Conservation (phyloP, 164 flowering plant genomes). For the Vitis labrusca region DNA sequence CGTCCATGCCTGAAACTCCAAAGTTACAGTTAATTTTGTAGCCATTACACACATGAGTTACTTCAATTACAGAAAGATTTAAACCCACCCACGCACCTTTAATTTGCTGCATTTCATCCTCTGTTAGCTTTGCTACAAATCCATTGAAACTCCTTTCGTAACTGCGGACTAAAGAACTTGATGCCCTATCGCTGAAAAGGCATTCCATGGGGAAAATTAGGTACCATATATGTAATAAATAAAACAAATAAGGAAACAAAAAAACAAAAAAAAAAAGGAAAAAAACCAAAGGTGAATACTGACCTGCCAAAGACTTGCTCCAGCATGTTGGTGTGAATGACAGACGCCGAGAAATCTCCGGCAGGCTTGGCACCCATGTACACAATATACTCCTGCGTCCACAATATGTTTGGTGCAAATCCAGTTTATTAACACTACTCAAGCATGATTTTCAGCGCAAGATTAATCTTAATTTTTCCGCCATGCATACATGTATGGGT, state of each 20-base stretch:
- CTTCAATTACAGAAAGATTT: not conserved
- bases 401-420: no score
- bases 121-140: conserved; percentile 42
- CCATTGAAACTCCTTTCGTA: conserved; percentile 60
- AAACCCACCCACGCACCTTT: conserved; percentile 13
- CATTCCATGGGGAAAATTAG: not conserved
- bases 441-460: no score
- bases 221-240: no score
- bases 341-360: conserved; percentile 2
- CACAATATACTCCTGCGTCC: conserved; percentile 26
- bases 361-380: conserved; percentile 29
- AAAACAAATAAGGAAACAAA: no score
- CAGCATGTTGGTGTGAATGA: conserved; percentile 19
- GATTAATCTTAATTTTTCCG: not conserved
- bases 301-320: conserved; percentile 26
- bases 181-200: conserved; percentile 15
- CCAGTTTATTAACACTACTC: not conserved
- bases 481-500: no score
- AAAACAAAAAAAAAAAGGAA: no score
- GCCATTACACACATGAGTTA: no score
- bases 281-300: no score
- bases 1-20: conserved; percentile 24
- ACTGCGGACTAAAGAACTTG: conserved; percentile 32
- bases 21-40: not conserved
- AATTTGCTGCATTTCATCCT: conserved; percentile 23